Evolutionary conservation across 768 basidiomycete genomes (phyloP).

Genomic region (Neoboletus subvelutipes): DNA sequence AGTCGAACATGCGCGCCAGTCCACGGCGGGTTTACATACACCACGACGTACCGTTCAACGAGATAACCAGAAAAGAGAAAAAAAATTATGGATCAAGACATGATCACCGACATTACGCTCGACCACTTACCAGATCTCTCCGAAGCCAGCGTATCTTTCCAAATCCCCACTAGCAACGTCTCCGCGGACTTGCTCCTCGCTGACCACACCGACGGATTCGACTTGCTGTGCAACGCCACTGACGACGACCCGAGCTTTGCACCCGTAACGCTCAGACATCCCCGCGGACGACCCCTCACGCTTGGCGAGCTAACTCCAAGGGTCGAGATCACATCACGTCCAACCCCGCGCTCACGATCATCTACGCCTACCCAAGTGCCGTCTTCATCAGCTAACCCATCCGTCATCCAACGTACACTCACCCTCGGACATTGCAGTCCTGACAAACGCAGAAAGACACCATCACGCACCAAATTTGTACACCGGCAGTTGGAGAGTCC

Average conservation of each 20-base stretch:
- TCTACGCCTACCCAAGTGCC: conserved; percentile 6
- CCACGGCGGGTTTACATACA: not conserved
- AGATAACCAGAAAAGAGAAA: too few species aligned
- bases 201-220: conserved; percentile 40
- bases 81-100: conserved; percentile 20
- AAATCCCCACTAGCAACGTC: conserved; percentile 44
- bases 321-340: conserved; percentile 16
- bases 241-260: conserved; percentile 39
- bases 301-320: conserved; percentile 44
- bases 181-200: conserved; percentile 36
- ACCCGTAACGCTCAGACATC: conserved; percentile 29
- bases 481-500: conserved; percentile 6
- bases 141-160: conserved; percentile 41
- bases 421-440: conserved; percentile 15
- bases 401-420: conserved; percentile 6
- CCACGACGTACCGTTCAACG: not conserved
- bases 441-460: conserved; percentile 13
- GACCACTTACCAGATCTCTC: conserved; percentile 58
- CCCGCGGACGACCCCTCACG: conserved; percentile 35
- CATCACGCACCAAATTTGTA: not conserved
- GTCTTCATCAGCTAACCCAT: conserved; percentile 18
- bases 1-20: conserved; percentile 8
- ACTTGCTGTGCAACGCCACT: conserved; percentile 37
- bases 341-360: conserved; percentile 8
- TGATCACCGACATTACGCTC: conserved; percentile 44